Evolutionary conservation across 2,329 filamentous ascomycete species (phyloP).

Genomic region (Elsinoe australis): DNA sequence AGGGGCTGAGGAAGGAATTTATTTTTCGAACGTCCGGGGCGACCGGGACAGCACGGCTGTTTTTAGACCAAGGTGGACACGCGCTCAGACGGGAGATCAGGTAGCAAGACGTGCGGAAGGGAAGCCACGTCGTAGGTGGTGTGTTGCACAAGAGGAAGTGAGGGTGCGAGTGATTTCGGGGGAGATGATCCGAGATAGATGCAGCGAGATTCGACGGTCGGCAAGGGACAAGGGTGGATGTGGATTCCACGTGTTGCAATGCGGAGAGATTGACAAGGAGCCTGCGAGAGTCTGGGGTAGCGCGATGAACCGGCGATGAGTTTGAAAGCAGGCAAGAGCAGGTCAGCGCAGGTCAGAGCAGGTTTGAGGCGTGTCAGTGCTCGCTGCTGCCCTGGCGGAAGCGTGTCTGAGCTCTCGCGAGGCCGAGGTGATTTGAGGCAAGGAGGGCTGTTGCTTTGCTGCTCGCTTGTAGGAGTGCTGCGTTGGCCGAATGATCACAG

Average conservation of each 20-base stretch:
- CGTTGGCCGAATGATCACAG: slow-evolving; percentile 12
- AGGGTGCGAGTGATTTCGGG: neutral
- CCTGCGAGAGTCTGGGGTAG: neutral
- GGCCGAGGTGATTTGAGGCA: no score
- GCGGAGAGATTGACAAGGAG: no score
- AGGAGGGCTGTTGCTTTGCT: no score
- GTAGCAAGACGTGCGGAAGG: no score
- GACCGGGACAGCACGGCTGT: no score
- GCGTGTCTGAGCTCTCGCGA: no score
- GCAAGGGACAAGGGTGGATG: neutral
- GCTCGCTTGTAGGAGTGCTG: neutral
- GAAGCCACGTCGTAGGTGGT: neutral
- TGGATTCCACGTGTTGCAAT: slow-evolving; percentile 7
- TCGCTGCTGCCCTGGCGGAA: no score
- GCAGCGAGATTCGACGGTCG: neutral
- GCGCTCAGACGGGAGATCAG: no score
- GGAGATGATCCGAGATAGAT: neutral
- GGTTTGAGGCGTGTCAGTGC: slow-evolving; percentile 3
- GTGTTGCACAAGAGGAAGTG: neutral
- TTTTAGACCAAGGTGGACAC: no score
- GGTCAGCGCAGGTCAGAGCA: slow-evolving; percentile 1
- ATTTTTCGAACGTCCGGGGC: slow-evolving; percentile 9
- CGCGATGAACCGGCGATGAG: no score
- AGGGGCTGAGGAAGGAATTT: slow-evolving; percentile 4
- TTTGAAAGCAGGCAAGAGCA: no score